phyloP scores from a whole-genome alignment of 2,329 filamentous ascomycete genomes.

The Aspergillus candidus region DNA sequence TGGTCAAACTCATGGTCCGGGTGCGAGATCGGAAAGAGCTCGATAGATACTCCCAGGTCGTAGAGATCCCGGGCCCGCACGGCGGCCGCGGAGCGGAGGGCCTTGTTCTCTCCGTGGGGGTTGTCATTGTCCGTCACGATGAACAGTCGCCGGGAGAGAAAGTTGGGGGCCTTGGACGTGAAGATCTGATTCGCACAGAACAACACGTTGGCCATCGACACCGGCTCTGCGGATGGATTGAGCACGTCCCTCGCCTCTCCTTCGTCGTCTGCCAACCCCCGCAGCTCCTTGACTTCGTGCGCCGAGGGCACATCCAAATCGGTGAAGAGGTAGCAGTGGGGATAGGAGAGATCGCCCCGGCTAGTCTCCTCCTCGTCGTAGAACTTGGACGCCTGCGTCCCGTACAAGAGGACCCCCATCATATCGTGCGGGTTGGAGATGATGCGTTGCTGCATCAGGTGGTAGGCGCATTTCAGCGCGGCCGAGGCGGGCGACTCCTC shows the following conservation, averaged over 20 bases:
- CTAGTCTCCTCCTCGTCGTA: constrained; percentile 57
- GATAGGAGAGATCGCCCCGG: constrained; percentile 61
- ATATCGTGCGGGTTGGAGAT: constrained; percentile 95
- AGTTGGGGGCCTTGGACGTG: constrained; percentile 89
- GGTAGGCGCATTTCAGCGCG: constrained; percentile 87
- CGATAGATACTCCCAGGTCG: constrained; percentile 84
- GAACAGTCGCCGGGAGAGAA: constrained; percentile 87
- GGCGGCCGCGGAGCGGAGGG: constrained; percentile 66
- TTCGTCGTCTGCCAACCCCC: constrained; percentile 69
- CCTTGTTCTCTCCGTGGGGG: constrained; percentile 69
- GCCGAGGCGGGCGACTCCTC: constrained; percentile 73
- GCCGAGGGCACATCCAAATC: constrained; percentile 85
- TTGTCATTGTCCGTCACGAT: constrained; percentile 92
- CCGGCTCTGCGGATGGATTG: constrained; percentile 60
- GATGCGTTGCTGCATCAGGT: constrained; percentile 96
- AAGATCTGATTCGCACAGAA: constrained; percentile 97
- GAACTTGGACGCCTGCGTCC: constrained; percentile 78
- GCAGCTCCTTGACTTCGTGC: constrained; percentile 74
- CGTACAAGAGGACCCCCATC: constrained; percentile 92
- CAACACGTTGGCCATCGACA: constrained; percentile 80
- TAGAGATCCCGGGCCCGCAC: constrained; percentile 92
- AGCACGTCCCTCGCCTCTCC: constrained; percentile 65
- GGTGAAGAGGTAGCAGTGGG: constrained; percentile 85
- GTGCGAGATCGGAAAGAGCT: constrained; percentile 80
- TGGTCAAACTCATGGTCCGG: constrained; percentile 70